Conservation (phyloP, 352 stramenopile genomes). For the Globisporangium carolinianum region DNA sequence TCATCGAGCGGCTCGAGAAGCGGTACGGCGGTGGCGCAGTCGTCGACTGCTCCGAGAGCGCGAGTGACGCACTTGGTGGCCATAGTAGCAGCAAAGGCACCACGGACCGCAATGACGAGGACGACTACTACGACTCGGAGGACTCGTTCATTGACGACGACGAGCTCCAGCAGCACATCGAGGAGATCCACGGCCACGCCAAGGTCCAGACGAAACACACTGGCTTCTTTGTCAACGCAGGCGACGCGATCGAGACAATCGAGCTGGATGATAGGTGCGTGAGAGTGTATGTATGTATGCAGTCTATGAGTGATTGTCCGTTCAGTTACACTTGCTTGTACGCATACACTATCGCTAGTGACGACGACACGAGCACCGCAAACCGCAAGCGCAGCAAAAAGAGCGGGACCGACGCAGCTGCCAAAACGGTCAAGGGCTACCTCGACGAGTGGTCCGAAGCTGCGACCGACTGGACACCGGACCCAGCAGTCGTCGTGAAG, state of each 20-base stretch:
- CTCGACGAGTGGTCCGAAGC: constrained; percentile 58
- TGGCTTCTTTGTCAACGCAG: constrained; percentile 86
- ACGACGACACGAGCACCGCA: constrained; percentile 3
- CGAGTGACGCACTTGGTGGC: constrained; percentile 4
- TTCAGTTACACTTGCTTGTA: neutral
- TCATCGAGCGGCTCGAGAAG: constrained; percentile 84
- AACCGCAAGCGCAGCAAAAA: constrained; percentile 39
- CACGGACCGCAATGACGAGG: constrained; percentile 43
- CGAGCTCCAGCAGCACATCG: constrained; percentile 81
- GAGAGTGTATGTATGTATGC: neutral
- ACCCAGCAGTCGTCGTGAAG: constrained; percentile 37
- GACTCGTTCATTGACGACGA: constrained; percentile 85
- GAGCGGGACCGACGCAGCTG: constrained; percentile 26
- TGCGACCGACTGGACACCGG: constrained; percentile 63
- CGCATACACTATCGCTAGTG: constrained; percentile 2
- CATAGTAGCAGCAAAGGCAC: constrained; percentile 16
- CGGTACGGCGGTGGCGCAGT: constrained; percentile 68
- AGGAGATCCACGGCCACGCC: constrained; percentile 65
- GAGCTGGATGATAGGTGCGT: constrained; percentile 19
- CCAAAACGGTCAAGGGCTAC: constrained; percentile 47
- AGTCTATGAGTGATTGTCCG: neutral
- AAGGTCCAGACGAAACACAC: constrained; percentile 78
- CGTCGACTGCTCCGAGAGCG: constrained; percentile 33
- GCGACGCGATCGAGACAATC: constrained; percentile 80
- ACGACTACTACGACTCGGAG: constrained; percentile 86